Conservation (phyloP, 108 stramenopile genomes). For the Cyclotella cryptica region DNA sequence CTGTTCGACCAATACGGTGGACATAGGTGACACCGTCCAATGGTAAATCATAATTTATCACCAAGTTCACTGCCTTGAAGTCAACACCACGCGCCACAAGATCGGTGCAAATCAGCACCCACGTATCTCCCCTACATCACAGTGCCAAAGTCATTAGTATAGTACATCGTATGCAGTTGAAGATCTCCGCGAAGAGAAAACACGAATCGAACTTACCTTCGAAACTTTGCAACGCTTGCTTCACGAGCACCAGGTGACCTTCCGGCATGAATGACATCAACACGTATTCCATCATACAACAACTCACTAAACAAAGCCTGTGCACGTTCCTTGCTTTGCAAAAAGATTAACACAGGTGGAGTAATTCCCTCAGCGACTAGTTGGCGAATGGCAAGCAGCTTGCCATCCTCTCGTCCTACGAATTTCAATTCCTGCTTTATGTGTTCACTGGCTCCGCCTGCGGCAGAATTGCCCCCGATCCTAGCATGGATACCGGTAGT, state of each 20-base stretch:
- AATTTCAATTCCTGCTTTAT: conserved; percentile 93
- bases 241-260: conserved; percentile 89
- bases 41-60: conserved; percentile 98
- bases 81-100: conserved; percentile 98
- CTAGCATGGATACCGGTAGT: conserved; percentile 72
- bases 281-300: conserved; percentile 92
- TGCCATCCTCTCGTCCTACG: conserved; percentile 98
- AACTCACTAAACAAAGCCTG: conserved; percentile 95
- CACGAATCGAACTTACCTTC: conserved; percentile 29
- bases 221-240: conserved; percentile 89
- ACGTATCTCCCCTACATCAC: conserved; percentile 83
- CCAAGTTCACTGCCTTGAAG: conserved; percentile 96
- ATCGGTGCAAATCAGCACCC: conserved; percentile 98
- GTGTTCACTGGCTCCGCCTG: conserved; percentile 82
- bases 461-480: conserved; percentile 54
- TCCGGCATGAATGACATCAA: conserved; percentile 96
- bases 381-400: conserved; percentile 94
- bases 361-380: conserved; percentile 76
- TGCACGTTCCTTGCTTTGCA: conserved; percentile 96
- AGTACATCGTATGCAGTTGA: too few species aligned
- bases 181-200: too few species aligned
- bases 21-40: conserved; percentile 91
- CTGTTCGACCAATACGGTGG: conserved; percentile 97
- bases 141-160: not conserved
- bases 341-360: conserved; percentile 91